Conservation (phyloP, 805 yeast genomes). For the Cyberlindnera mycetangii region DNA sequence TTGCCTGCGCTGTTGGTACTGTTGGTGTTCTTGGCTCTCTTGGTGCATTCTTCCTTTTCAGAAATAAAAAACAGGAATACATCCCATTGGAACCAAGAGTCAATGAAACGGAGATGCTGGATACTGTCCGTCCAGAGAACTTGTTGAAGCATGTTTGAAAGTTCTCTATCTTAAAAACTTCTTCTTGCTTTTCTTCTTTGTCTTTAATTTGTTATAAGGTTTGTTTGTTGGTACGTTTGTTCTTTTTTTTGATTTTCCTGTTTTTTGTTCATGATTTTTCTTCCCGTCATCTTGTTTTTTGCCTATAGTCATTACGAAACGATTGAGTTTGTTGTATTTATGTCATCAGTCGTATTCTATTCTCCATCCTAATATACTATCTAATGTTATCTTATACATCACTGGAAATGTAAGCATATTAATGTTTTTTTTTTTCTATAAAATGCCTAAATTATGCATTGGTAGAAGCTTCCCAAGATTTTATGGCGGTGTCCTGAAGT, state of each 20-base stretch:
- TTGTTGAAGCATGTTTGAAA: conserved; percentile 35
- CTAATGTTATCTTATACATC: neutral
- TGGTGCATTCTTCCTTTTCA: conserved; percentile 36
- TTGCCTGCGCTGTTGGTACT: conserved; percentile 62
- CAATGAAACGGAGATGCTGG: conserved; percentile 58
- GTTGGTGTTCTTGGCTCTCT: conserved; percentile 39
- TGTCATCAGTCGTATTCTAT: neutral
- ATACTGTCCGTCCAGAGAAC: conserved; percentile 59
- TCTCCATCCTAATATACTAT: neutral
- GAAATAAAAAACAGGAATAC: conserved; percentile 38
- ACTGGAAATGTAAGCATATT: neutral
- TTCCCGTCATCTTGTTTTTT: neutral
- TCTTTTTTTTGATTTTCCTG: neutral
- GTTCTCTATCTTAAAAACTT: neutral
- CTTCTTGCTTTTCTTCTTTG: neutral
- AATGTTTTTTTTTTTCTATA: neutral
- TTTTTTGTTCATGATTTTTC: neutral
- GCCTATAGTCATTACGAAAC: neutral
- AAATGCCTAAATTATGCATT: neutral
- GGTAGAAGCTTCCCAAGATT: neutral
- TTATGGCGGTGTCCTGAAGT: conserved; percentile 4
- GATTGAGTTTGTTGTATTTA: neutral
- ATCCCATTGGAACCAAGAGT: conserved; percentile 51
- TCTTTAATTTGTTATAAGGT: neutral
- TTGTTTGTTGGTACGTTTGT: neutral